Evolutionary conservation across 202 grass and related monocot genomes (phyloP).

Genomic region (Zizania palustris): DNA sequence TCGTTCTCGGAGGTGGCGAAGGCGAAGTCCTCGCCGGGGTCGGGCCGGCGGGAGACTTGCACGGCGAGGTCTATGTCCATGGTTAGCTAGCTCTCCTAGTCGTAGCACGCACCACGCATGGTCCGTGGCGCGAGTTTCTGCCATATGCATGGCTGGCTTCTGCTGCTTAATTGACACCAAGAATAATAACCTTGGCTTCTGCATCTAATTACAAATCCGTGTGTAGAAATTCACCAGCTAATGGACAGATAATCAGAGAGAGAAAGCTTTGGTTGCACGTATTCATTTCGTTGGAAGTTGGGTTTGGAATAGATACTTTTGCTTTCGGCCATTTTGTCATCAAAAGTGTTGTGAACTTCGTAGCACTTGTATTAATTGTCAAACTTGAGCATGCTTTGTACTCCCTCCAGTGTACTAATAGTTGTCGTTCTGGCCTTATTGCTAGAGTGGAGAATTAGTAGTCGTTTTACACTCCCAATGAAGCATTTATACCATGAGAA

Average conservation of each 20-base stretch:
- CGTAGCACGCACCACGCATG: background rate
- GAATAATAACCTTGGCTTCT: background rate
- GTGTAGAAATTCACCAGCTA: background rate
- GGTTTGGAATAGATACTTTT: slow-evolving; percentile 47
- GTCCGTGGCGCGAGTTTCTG: slow-evolving; percentile 16
- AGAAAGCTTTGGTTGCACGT: slow-evolving; percentile 47
- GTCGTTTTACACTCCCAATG: too few species aligned
- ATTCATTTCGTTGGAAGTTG: slow-evolving; percentile 51
- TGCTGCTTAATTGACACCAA: background rate
- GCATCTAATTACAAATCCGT: background rate
- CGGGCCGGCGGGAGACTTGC: slow-evolving; percentile 31
- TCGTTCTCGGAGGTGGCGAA: slow-evolving; percentile 63
- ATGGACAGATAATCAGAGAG: background rate
- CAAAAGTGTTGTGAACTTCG: background rate
- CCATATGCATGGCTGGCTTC: slow-evolving; percentile 33
- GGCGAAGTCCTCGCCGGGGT: slow-evolving; percentile 47
- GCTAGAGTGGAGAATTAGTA: too few species aligned
- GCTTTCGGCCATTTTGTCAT: background rate
- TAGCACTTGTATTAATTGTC: background rate
- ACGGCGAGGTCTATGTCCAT: slow-evolving; percentile 70
- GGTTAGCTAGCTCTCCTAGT: slow-evolving; percentile 4
- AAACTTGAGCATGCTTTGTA: too few species aligned
- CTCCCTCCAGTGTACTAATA: too few species aligned
- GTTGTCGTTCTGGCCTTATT: too few species aligned
- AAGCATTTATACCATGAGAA: too few species aligned